Evolutionary conservation across 1,284 basidiomycete species (phyloP).

Genomic region (Anthracocystis walkeri): DNA sequence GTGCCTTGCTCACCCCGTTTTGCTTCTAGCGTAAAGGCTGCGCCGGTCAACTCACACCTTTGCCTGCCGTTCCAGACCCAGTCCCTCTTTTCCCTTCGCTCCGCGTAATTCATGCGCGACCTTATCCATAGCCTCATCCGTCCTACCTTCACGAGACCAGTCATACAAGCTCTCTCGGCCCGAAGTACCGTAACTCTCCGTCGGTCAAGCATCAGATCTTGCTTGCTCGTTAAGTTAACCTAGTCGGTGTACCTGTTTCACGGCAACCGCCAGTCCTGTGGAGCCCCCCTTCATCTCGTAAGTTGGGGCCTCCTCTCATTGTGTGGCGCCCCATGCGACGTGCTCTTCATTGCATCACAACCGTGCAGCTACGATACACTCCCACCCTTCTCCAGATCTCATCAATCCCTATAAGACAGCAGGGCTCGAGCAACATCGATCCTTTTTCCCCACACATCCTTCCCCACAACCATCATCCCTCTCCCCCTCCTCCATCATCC

Average conservation of each 20-base stretch:
- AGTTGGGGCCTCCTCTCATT: no score
- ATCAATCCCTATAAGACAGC: slow-evolving; percentile 12
- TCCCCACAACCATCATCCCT: not conserved
- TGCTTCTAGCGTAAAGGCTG: not conserved
- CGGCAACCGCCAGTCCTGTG: not conserved
- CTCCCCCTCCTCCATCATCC: not conserved
- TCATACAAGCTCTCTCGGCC: not conserved
- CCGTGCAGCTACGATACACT: not conserved
- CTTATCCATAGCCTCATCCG: not conserved
- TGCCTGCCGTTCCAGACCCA: slow-evolving; percentile 6
- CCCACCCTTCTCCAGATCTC: not conserved
- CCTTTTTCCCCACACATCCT: not conserved
- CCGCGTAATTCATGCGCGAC: slow-evolving; percentile 1
- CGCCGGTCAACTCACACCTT: not conserved
- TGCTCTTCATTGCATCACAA: not conserved
- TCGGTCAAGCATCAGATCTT: not conserved
- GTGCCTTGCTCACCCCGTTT: not conserved
- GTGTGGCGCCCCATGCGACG: not conserved
- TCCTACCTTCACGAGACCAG: not conserved
- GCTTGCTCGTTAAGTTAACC: not conserved
- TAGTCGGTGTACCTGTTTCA: not conserved
- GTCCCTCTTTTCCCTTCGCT: not conserved
- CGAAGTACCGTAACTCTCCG: slow-evolving; percentile 4
- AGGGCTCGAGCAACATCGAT: not conserved
- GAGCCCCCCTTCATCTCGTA: no score